These are phyloP conservation scores for Tolypocladium endophyticum DNA, from an alignment of 2,329 filamentous ascomycete genomes.

Conservation along the genomic window DNA sequence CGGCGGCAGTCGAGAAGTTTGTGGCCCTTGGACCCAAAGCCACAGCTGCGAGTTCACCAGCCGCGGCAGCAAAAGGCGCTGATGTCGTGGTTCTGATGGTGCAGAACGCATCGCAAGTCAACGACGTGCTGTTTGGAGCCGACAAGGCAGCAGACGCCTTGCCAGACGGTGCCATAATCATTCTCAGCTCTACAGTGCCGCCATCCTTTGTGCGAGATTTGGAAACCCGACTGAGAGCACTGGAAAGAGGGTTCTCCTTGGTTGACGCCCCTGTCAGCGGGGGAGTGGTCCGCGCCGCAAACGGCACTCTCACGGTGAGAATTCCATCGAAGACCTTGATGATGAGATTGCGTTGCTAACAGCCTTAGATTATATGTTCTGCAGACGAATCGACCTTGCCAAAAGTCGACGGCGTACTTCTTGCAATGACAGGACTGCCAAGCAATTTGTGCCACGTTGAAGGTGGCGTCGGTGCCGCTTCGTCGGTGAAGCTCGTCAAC, in stretches of 20 bases:
- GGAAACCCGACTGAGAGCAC: constrained; percentile 7
- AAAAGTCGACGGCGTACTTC: constrained; percentile 13
- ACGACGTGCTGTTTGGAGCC: constrained; percentile 19
- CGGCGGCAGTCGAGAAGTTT: constrained; percentile 18
- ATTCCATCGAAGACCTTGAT: neutral
- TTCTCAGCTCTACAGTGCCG: constrained; percentile 25
- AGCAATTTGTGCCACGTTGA: constrained; percentile 33
- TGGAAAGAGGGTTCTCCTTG: constrained; percentile 16
- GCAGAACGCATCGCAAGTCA: constrained; percentile 21
- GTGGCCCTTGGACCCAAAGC: constrained; percentile 11
- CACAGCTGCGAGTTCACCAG: constrained; percentile 12
- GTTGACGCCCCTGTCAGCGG: constrained; percentile 27
- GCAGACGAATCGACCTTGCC: constrained; percentile 12
- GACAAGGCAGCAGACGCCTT: constrained; percentile 16
- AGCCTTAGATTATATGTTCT: constrained; percentile 21
- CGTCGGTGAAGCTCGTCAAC: constrained; percentile 48
- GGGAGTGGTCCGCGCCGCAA: constrained; percentile 23
- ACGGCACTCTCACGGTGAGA: constrained; percentile 21
- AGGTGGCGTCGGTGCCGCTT: constrained; percentile 40
- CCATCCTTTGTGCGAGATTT: constrained; percentile 17
- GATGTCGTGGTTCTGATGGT: constrained; percentile 25
- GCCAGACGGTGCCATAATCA: constrained; percentile 15
- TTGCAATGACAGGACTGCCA: constrained; percentile 19
- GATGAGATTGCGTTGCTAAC: neutral
- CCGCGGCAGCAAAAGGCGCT: constrained; percentile 15